A percentile compares a stretch with the other conserved stretches of the same genome.
Conservation (phyloP, 2,329 filamentous ascomycete species). For the Alternaria novae-zelandiae region DNA sequence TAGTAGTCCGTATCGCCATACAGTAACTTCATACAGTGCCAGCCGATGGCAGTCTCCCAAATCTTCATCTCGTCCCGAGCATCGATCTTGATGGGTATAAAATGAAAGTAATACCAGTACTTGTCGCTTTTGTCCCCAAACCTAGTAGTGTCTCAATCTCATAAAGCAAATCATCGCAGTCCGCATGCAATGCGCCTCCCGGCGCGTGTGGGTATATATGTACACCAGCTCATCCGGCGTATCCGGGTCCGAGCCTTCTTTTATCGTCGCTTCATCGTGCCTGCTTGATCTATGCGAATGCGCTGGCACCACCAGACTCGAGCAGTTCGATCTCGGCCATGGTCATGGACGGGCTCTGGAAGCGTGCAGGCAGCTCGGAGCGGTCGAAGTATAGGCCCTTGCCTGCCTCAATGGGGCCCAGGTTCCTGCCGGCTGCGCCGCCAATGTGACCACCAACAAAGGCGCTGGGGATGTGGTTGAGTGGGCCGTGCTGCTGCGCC, state of each 20-base stretch:
- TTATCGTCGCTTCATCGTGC: constrained; percentile 16
- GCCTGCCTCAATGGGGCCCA: constrained; percentile 75
- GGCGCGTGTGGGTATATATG: constrained; percentile 27
- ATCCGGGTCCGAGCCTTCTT: constrained; percentile 18
- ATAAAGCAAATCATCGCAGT: constrained; percentile 1
- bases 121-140: constrained; percentile 25
- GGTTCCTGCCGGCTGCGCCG: constrained; percentile 67
- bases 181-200: constrained; percentile 11
- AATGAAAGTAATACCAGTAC: constrained; percentile 27
- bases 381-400: constrained; percentile 86
- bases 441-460: constrained; percentile 56
- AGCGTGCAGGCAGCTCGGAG: constrained; percentile 83
- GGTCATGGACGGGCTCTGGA: constrained; percentile 76
- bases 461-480: constrained; percentile 50
- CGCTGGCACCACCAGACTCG: constrained; percentile 86
- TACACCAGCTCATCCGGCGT: constrained; percentile 25
- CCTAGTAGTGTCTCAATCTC: constrained; percentile 2
- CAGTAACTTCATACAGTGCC: constrained; percentile 12
- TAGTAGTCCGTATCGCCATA: constrained; percentile 11
- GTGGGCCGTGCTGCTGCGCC: constrained; percentile 78
- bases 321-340: constrained; percentile 92
- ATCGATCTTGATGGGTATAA: constrained; percentile 39
- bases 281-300: constrained; percentile 55
- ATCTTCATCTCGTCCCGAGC: constrained; percentile 19
- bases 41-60: constrained; percentile 13